Percentiles rank a stretch among this genome's conserved stretches.
Evolutionary conservation across 2,329 filamentous ascomycete species (phyloP).

Genomic region (Leptographium lundbergii): DNA sequence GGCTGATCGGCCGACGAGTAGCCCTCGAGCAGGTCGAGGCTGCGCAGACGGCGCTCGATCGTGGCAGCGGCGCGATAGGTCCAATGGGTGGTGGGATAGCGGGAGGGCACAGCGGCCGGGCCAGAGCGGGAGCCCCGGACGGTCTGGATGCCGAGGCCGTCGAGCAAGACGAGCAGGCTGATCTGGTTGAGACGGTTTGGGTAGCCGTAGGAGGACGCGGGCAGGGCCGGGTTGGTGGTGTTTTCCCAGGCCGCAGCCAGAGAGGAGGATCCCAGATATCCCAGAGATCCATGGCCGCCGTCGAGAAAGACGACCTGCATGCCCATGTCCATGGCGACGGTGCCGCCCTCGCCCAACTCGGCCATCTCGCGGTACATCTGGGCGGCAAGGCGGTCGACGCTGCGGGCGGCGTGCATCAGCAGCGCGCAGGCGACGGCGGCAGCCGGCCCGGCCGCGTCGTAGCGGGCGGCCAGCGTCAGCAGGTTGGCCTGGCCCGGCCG

Average conservation of each 20-base stretch:
- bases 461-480: slow-evolving; percentile 71
- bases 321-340: slow-evolving; percentile 54
- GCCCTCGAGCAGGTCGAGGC: slow-evolving; percentile 26
- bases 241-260: slow-evolving; percentile 63
- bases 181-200: slow-evolving; percentile 59
- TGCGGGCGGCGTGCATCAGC: slow-evolving; percentile 63
- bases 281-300: too few species aligned
- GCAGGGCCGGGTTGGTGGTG: slow-evolving; percentile 50
- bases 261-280: neutral
- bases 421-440: slow-evolving; percentile 77
- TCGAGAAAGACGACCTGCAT: slow-evolving; percentile 72
- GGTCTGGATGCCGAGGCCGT: slow-evolving; percentile 56
- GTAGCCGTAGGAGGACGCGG: slow-evolving; percentile 49
- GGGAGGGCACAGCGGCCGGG: slow-evolving; percentile 51
- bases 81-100: slow-evolving; percentile 70
- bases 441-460: slow-evolving; percentile 57
- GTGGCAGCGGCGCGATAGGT: slow-evolving; percentile 55
- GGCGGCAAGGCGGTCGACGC: slow-evolving; percentile 57
- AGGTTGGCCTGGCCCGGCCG: slow-evolving; percentile 55
- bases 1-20: slow-evolving; percentile 29
- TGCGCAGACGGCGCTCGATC: slow-evolving; percentile 51
- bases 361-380: slow-evolving; percentile 63
- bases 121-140: neutral
- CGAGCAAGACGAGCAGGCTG: slow-evolving; percentile 75
- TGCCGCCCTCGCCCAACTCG: slow-evolving; percentile 36